Conservation (phyloP, 2,329 filamentous ascomycete species). For the Cladosporium sp. region DNA sequence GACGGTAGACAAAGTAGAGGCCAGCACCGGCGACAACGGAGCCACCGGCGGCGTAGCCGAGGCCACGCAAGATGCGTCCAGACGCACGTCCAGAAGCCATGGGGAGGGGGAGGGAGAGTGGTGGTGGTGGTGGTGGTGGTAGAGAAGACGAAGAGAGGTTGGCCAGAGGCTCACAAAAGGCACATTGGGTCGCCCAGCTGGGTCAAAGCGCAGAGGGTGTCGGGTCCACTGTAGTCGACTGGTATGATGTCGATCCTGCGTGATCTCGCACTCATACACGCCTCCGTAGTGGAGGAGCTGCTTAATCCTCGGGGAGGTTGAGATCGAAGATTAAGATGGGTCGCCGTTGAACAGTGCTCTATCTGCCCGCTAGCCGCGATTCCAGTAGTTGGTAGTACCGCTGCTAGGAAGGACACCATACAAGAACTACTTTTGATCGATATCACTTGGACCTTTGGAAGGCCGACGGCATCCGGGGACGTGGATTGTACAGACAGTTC, state of each 20-base stretch:
- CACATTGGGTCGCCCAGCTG: constrained; percentile 1
- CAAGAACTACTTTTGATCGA: not conserved
- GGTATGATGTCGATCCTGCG: constrained; percentile 14
- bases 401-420: not conserved
- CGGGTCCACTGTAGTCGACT: constrained; percentile 5
- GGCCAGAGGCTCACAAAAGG: constrained; percentile 5
- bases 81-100: constrained; percentile 18
- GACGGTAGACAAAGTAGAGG: constrained; percentile 63
- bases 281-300: not conserved
- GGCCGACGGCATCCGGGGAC: not conserved
- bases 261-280: not conserved
- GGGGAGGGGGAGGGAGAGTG: not conserved
- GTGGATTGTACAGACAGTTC: too few species aligned
- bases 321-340: not conserved
- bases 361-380: not conserved
- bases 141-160: not conserved
- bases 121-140: constrained; percentile 3
- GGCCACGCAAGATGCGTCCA: constrained; percentile 49
- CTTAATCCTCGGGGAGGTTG: not conserved
- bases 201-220: constrained; percentile 4
- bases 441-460: not conserved
- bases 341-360: not conserved
- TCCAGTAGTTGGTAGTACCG: too few species aligned
- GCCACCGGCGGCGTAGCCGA: constrained; percentile 57
- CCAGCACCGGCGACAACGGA: constrained; percentile 51